A percentile compares a stretch with the other conserved stretches of the same genome.
These are phyloP conservation scores for Rugosomyces carneus DNA, from an alignment of 1,284 basidiomycete species.

Conservation along the genomic window DNA sequence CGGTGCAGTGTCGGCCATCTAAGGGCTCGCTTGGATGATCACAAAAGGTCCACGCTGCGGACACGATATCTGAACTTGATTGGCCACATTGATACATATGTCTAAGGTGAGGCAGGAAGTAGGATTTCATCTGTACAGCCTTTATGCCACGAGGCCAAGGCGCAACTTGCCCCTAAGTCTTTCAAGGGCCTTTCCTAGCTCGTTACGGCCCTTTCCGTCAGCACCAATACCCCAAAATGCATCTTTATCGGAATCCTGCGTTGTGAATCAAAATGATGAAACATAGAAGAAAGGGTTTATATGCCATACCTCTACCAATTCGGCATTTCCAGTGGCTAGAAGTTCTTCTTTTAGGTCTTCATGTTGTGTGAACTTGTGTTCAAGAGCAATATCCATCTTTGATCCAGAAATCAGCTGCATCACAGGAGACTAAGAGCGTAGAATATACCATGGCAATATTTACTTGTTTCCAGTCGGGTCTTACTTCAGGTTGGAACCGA, in stretches of 20 bases:
- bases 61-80: not conserved
- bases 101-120: conserved; percentile 1
- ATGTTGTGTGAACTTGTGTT: conserved; percentile 62
- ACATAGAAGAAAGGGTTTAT: not conserved
- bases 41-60: not conserved
- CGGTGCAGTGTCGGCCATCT: conserved; percentile 6
- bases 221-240: conserved; percentile 65
- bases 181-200: conserved; percentile 64
- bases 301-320: conserved; percentile 51
- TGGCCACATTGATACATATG: conserved; percentile 2
- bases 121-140: conserved; percentile 15
- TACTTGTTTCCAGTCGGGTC: conserved; percentile 55
- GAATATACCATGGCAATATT: conserved; percentile 51
- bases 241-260: conserved; percentile 58
- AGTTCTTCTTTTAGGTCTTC: conserved; percentile 45
- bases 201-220: conserved; percentile 56
- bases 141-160: conserved; percentile 20
- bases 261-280: not conserved
- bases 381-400: conserved; percentile 59
- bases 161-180: conserved; percentile 48
- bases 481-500: conserved; percentile 51
- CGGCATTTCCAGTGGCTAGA: conserved; percentile 52
- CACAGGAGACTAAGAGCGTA: not conserved
- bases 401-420: not conserved
- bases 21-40: not conserved